Percentiles rank a stretch among this genome's conserved stretches.
phyloP scores from a whole-genome alignment of 116 monocot genomes.

The Dioscorea cayenensis region DNA sequence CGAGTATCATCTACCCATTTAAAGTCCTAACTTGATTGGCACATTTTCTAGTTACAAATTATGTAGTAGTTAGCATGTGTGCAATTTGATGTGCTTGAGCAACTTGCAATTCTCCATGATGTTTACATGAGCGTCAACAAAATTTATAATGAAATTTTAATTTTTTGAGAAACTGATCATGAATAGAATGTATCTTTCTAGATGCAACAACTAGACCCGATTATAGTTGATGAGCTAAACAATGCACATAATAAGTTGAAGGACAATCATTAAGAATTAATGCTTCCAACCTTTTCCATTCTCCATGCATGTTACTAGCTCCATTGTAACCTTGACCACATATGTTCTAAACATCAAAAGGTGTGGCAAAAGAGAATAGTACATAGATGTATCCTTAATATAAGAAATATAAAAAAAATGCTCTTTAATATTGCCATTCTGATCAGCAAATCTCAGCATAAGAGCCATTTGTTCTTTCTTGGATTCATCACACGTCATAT shows the following conservation, averaged over 20 bases:
- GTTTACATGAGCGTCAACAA: background rate
- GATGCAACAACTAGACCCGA: background rate
- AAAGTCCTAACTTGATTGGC: background rate
- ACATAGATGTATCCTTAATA: no score
- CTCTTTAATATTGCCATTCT: no score
- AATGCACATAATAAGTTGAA: conserved; percentile 4
- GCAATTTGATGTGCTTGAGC: background rate
- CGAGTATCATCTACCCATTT: background rate
- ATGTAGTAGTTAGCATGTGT: background rate
- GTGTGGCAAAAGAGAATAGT: no score
- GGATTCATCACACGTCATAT: no score
- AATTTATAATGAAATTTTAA: background rate
- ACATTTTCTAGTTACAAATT: background rate
- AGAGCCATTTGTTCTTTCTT: no score
- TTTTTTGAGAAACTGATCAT: background rate
- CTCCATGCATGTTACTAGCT: no score
- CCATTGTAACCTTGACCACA: no score
- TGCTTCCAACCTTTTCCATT: no score
- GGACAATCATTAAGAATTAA: no score
- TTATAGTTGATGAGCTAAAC: background rate
- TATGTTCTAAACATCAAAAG: no score
- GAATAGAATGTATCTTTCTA: background rate
- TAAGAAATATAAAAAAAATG: no score
- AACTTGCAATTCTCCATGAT: background rate
- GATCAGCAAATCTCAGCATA: no score